These are phyloP conservation scores for Punctularia strigosozonata DNA, from an alignment of 768 basidiomycete genomes.

Conservation along the genomic window DNA sequence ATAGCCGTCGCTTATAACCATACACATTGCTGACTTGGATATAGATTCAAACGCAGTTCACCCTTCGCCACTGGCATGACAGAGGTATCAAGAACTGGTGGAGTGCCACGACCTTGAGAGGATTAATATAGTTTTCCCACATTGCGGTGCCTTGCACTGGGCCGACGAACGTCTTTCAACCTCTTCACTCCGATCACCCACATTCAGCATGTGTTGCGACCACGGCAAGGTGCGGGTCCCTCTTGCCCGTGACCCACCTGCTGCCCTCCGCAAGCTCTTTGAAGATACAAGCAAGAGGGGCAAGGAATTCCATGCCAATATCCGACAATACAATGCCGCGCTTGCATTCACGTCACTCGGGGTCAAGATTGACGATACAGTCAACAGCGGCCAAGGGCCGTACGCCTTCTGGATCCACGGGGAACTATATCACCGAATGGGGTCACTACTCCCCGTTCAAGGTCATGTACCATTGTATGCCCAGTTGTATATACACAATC, in stretches of 20 bases:
- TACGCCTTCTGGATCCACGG: conserved; percentile 24
- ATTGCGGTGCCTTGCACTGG: conserved; percentile 27
- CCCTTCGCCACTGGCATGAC: no score
- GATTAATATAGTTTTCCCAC: conserved; percentile 23
- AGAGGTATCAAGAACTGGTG: neutral
- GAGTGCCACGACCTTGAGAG: conserved; percentile 16
- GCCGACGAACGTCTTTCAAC: conserved; percentile 13
- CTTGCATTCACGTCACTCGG: conserved; percentile 28
- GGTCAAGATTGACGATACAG: conserved; percentile 16
- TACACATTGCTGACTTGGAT: no score
- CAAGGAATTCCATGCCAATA: conserved; percentile 20
- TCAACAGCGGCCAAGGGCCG: conserved; percentile 19
- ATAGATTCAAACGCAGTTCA: no score
- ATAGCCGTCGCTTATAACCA: no score
- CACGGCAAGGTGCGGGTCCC: conserved; percentile 20
- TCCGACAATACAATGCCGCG: conserved; percentile 29
- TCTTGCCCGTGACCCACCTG: conserved; percentile 13
- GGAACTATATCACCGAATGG: conserved; percentile 23
- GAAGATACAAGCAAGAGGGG: conserved; percentile 7
- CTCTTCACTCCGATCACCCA: conserved; percentile 8
- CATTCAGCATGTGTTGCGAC: conserved; percentile 25
- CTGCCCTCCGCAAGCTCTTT: conserved; percentile 11
- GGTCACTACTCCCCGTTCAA: conserved; percentile 17
- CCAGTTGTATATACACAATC: conserved; percentile 32
- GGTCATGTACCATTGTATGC: conserved; percentile 19